These are phyloP conservation scores for Aspergillus incahuasiensis DNA, from an alignment of 495 filamentous ascomycete genomes.

Conservation along the genomic window DNA sequence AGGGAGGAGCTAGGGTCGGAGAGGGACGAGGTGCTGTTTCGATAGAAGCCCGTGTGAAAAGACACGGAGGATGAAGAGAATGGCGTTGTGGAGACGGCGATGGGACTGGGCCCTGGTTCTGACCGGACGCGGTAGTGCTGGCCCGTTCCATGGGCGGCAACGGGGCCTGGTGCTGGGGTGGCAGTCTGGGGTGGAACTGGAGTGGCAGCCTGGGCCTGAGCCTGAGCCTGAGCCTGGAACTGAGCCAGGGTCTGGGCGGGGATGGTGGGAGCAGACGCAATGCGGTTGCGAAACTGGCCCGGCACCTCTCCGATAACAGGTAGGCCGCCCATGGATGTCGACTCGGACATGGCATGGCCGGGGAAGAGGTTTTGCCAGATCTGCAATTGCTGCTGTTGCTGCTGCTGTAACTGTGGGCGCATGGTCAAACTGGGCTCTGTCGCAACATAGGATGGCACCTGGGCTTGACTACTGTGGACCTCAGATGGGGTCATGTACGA, in stretches of 20 bases:
- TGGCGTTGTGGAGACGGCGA: background rate
- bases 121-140: constrained; percentile 23
- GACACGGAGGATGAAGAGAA: constrained; percentile 3
- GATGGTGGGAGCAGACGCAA: constrained; percentile 37
- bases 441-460: constrained; percentile 29
- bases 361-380: constrained; percentile 23
- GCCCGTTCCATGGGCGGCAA: background rate
- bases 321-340: constrained; percentile 16
- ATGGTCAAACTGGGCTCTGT: constrained; percentile 10
- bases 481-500: constrained; percentile 19
- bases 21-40: constrained; percentile 5
- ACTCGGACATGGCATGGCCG: constrained; percentile 19
- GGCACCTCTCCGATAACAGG: constrained; percentile 17
- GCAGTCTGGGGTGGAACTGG: background rate
- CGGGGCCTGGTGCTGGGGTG: background rate
- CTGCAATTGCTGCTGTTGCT: constrained; percentile 10
- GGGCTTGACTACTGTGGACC: constrained; percentile 3
- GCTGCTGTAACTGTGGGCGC: constrained; percentile 10
- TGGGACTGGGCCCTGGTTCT: constrained; percentile 14
- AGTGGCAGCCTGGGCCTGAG: background rate
- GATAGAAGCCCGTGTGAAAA: background rate
- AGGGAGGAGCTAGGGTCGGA: constrained; percentile 15
- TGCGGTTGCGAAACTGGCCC: constrained; percentile 36
- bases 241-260: constrained; percentile 22
- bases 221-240: constrained; percentile 9